These are phyloP conservation scores for Echinochloa phyllopogon DNA, from an alignment of 176 grass and related monocot species.

Conservation along the genomic window DNA sequence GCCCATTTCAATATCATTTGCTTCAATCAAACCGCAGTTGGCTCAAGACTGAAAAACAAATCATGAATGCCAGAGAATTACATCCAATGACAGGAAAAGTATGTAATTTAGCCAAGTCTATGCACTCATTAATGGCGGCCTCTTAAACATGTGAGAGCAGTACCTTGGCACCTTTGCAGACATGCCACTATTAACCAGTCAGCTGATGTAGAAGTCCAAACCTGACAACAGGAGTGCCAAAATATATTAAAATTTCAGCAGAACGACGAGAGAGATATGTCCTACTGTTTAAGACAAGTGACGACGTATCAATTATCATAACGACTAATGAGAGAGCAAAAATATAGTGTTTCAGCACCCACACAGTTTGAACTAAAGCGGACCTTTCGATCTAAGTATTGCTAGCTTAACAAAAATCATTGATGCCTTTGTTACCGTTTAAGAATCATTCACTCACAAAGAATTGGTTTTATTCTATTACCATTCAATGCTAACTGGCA, in stretches of 20 bases:
- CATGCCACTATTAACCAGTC: constrained; percentile 39
- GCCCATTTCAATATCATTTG: background rate
- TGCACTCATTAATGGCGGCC: background rate
- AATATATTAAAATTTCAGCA: background rate
- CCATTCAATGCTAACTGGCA: background rate
- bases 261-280: background rate
- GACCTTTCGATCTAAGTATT: background rate
- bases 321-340: background rate
- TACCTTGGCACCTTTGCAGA: constrained; percentile 50
- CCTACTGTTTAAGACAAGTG: constrained; percentile 5
- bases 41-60: background rate
- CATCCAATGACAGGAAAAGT: background rate
- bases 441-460: background rate
- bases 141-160: background rate
- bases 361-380: background rate
- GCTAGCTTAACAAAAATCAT: background rate
- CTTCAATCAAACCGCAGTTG: background rate
- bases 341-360: background rate
- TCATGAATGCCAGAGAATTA: constrained; percentile 19
- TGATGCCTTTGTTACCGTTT: background rate
- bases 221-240: background rate
- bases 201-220: constrained; percentile 3
- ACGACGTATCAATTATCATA: background rate
- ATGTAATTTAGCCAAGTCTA: background rate
- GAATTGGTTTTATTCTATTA: background rate